A percentile compares a stretch with the other conserved stretches of the same genome.
phyloP scores from a whole-genome alignment of 495 filamentous ascomycete genomes.

The Trichocladium uniseriatum region DNA sequence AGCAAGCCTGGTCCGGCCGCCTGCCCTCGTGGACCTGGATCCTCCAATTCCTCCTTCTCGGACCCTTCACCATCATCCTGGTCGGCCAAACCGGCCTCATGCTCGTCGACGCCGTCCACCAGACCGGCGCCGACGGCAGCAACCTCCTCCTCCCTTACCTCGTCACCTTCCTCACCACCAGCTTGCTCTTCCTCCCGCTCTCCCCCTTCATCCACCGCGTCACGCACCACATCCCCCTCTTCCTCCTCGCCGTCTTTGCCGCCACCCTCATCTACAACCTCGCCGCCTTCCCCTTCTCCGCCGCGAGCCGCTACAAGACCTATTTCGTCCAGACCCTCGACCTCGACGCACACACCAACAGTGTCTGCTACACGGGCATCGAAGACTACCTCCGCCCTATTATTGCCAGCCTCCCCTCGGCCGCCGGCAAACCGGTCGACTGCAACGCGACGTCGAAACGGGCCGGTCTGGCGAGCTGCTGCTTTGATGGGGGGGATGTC shows the following conservation, averaged over 20 bases:
- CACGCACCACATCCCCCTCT: slow-evolving; percentile 69
- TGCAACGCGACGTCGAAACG: slow-evolving; percentile 29
- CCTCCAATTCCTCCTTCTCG: slow-evolving; percentile 70
- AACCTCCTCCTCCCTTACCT: slow-evolving; percentile 60
- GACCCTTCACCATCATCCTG: slow-evolving; percentile 66
- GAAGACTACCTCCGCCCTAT: slow-evolving; percentile 59
- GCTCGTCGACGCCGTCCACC: slow-evolving; percentile 58
- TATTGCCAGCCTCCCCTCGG: slow-evolving; percentile 59
- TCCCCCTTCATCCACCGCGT: slow-evolving; percentile 81
- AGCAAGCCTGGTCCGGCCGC: slow-evolving; percentile 75
- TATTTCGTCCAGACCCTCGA: slow-evolving; percentile 80
- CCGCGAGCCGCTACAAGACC: slow-evolving; percentile 66
- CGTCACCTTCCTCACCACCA: slow-evolving; percentile 52
- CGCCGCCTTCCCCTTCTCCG: slow-evolving; percentile 78
- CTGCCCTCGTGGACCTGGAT: slow-evolving; percentile 81
- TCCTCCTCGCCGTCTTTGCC: slow-evolving; percentile 62
- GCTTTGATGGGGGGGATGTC: slow-evolving; percentile 48
- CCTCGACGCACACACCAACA: slow-evolving; percentile 60
- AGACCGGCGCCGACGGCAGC: slow-evolving; percentile 75
- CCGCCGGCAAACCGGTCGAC: slow-evolving; percentile 48
- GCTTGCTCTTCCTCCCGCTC: slow-evolving; percentile 67
- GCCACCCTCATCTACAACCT: slow-evolving; percentile 83
- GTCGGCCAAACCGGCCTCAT: slow-evolving; percentile 65
- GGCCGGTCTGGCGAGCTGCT: slow-evolving; percentile 51
- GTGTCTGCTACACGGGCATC: slow-evolving; percentile 62